phyloP scores from a whole-genome alignment of 2,329 filamentous ascomycete genomes.

The Pseudogymnoascus sp. region DNA sequence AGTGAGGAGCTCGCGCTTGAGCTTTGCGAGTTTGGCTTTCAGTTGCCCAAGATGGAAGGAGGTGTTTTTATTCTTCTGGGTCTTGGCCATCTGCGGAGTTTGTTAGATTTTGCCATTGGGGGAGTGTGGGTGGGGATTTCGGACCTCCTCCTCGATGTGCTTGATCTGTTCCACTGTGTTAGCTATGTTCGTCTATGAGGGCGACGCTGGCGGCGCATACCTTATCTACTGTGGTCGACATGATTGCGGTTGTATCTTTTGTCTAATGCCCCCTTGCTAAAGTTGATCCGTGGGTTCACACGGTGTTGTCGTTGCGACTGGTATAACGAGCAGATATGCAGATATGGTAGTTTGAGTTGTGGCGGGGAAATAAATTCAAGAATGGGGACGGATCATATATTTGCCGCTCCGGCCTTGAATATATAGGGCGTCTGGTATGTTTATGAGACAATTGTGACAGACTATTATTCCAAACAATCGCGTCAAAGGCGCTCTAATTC shows the following conservation, averaged over 20 bases:
- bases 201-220: conserved; percentile 38
- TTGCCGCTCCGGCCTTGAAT: neutral
- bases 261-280: conserved; percentile 2
- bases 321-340: conserved; percentile 1
- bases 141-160: conserved; percentile 88
- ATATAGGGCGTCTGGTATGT: neutral
- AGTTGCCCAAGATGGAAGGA: conserved; percentile 91
- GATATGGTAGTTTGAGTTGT: conserved; percentile 7
- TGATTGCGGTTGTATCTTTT: conserved; percentile 39
- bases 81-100: conserved; percentile 71
- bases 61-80: conserved; percentile 95
- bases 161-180: conserved; percentile 62
- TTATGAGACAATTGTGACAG: neutral
- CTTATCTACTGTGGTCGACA: conserved; percentile 98
- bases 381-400: neutral
- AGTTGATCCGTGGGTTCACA: neutral
- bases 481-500: neutral
- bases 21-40: conserved; percentile 95
- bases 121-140: conserved; percentile 24
- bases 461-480: neutral
- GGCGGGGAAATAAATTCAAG: conserved; percentile 9
- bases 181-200: conserved; percentile 30
- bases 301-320: conserved; percentile 6
- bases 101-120: conserved; percentile 18
- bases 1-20: conserved; percentile 91